Percentiles rank a stretch among this genome's conserved stretches.
These are phyloP conservation scores for Aspergillus pseudoviridinutans DNA, from an alignment of 2,329 filamentous ascomycete genomes.

Conservation along the genomic window DNA sequence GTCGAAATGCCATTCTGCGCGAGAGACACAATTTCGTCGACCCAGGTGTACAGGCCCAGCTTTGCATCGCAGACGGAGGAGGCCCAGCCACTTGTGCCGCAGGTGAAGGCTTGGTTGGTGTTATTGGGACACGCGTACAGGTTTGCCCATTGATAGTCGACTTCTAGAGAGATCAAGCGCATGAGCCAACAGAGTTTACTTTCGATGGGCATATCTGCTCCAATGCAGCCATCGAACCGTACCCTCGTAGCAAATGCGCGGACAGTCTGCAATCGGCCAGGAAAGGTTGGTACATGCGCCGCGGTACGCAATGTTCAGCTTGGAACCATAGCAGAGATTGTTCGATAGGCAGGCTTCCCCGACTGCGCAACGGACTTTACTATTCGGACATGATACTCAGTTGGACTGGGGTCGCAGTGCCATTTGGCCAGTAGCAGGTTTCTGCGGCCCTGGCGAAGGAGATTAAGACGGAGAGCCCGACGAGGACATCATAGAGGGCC, in stretches of 20 bases:
- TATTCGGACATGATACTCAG: constrained; percentile 6
- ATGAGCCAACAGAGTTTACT: too few relatives aligned
- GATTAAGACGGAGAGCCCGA: too few relatives aligned
- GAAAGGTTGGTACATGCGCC: constrained; percentile 11
- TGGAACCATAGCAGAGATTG: constrained; percentile 8
- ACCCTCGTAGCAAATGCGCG: constrained; percentile 9
- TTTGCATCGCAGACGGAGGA: background rate
- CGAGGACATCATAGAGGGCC: too few relatives aligned
- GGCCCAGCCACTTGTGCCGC: constrained; percentile 3
- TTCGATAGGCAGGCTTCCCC: constrained; percentile 11
- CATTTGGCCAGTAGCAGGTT: constrained; percentile 4
- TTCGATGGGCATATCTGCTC: too few relatives aligned
- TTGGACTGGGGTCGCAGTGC: background rate
- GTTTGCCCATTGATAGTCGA: constrained; percentile 6
- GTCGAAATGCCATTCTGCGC: background rate
- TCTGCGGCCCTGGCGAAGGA: background rate
- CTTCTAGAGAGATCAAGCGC: background rate
- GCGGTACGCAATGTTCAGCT: constrained; percentile 7
- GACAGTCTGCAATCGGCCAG: constrained; percentile 6
- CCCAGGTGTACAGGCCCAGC: background rate
- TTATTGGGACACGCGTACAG: constrained; percentile 7
- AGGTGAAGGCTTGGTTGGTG: constrained; percentile 6
- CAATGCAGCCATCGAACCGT: background rate
- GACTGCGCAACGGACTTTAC: constrained; percentile 6
- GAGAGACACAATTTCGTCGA: background rate